phyloP scores from a whole-genome alignment of 2,329 filamentous ascomycete species.

The Sporothrix curviconia region DNA sequence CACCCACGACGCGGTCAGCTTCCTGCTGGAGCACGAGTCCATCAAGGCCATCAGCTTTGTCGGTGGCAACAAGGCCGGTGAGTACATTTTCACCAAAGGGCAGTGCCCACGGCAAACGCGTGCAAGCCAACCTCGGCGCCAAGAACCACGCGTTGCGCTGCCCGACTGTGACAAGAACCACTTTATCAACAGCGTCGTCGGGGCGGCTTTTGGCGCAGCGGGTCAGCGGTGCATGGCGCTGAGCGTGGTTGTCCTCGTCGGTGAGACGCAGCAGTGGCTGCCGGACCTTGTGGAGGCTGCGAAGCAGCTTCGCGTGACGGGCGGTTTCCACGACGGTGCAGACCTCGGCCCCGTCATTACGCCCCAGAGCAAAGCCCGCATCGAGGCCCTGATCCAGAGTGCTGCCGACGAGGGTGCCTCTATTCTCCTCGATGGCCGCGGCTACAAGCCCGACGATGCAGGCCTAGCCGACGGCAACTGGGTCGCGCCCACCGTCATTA shows the following conservation, averaged over 20 bases:
- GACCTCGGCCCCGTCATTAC: constrained; percentile 80
- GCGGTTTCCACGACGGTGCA: constrained; percentile 74
- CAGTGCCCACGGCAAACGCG: constrained; percentile 79
- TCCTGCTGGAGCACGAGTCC: constrained; percentile 74
- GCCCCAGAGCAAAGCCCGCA: constrained; percentile 69
- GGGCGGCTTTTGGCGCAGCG: constrained; percentile 77
- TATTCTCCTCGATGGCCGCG: constrained; percentile 74
- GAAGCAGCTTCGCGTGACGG: constrained; percentile 65
- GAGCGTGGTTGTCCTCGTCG: constrained; percentile 75
- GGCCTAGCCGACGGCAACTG: constrained; percentile 83
- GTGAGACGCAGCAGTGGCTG: constrained; percentile 79
- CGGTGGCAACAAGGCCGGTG: constrained; percentile 78
- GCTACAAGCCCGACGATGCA: constrained; percentile 66
- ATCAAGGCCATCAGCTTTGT: constrained; percentile 88
- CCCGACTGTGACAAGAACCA: constrained; percentile 89
- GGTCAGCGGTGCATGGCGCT: constrained; percentile 84
- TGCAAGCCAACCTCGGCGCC: constrained; percentile 79
- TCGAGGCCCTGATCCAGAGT: constrained; percentile 66
- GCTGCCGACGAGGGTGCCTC: constrained; percentile 76
- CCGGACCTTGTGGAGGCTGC: constrained; percentile 70
- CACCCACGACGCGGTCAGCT: constrained; percentile 73
- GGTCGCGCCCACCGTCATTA: constrained; percentile 76
- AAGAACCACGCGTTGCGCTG: constrained; percentile 85
- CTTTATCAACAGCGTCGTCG: constrained; percentile 75
- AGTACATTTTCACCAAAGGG: constrained; percentile 77